Percentiles rank a stretch among this genome's conserved stretches.
These are phyloP conservation scores for Podaxis carcinomalis DNA, from an alignment of 768 basidiomycete genomes.

Conservation along the genomic window DNA sequence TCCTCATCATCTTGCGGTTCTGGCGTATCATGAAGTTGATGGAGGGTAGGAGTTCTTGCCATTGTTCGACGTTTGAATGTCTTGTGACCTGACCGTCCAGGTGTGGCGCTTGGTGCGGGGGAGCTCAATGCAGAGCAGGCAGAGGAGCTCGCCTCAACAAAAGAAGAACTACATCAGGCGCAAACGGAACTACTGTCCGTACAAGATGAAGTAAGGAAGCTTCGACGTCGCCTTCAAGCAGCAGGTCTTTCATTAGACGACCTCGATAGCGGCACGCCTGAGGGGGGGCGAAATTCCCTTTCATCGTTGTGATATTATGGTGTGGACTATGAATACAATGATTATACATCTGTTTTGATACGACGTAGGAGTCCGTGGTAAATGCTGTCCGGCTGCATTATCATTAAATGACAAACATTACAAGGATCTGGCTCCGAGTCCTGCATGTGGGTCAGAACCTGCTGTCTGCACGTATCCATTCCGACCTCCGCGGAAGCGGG, in stretches of 20 bases:
- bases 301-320: not conserved
- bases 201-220: slow-evolving; percentile 35
- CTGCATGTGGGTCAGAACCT: not conserved
- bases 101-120: slow-evolving; percentile 71
- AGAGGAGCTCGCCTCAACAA: slow-evolving; percentile 45
- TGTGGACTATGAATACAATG: slow-evolving; percentile 3
- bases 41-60: slow-evolving; percentile 26
- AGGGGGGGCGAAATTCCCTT: not conserved
- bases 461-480: slow-evolving; percentile 50
- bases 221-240: slow-evolving; percentile 5
- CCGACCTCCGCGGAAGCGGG: slow-evolving; percentile 42
- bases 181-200: slow-evolving; percentile 38
- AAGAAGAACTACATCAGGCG: slow-evolving; percentile 41
- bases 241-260: not conserved
- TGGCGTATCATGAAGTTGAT: slow-evolving; percentile 82
- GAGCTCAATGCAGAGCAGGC: slow-evolving; percentile 58
- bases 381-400: not conserved
- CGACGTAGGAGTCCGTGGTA: not conserved
- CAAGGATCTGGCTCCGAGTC: not conserved
- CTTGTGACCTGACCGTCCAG: slow-evolving; percentile 28
- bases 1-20: slow-evolving; percentile 71
- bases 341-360: not conserved
- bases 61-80: not conserved
- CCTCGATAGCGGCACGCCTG: not conserved
- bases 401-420: not conserved